Conservation (phyloP, 805 yeast species). For the Candida quercuum region DNA sequence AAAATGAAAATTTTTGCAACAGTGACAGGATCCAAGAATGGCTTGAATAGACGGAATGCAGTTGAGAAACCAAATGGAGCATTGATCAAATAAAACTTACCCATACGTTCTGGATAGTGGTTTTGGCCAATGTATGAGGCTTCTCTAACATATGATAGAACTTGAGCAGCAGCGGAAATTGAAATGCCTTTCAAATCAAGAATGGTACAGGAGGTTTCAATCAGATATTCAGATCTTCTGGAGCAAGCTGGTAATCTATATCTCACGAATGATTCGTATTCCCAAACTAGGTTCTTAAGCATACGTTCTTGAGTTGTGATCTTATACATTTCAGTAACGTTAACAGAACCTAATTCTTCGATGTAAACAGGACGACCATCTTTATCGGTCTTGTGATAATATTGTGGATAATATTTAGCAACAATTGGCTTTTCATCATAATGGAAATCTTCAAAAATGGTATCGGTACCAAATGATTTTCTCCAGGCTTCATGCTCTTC, state of each 20-base stretch:
- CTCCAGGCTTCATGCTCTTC: slow-evolving; percentile 91
- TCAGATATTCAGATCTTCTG: slow-evolving; percentile 66
- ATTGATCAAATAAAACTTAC: slow-evolving; percentile 90
- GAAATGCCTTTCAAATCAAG: slow-evolving; percentile 94
- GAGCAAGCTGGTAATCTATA: slow-evolving; percentile 93
- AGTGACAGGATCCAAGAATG: slow-evolving; percentile 95
- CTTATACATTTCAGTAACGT: slow-evolving; percentile 85
- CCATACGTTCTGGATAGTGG: slow-evolving; percentile 99
- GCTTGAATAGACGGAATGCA: slow-evolving; percentile 86
- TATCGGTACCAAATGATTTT: slow-evolving; percentile 76
- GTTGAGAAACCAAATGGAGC: slow-evolving; percentile 98
- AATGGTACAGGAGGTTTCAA: slow-evolving; percentile 96
- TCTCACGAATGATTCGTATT: slow-evolving; percentile 83
- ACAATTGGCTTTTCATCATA: slow-evolving; percentile 91
- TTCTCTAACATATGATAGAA: slow-evolving; percentile 81
- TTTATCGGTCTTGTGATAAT: slow-evolving; percentile 93
- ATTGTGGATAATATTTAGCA: slow-evolving; percentile 90
- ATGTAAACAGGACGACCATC: slow-evolving; percentile 96
- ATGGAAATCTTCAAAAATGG: slow-evolving; percentile 80
- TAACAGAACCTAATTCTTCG: slow-evolving; percentile 90
- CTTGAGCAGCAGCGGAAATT: slow-evolving; percentile 76
- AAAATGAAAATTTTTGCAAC: slow-evolving; percentile 90
- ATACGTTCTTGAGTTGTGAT: slow-evolving; percentile 93
- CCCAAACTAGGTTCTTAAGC: slow-evolving; percentile 96
- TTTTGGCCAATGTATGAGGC: slow-evolving; percentile 94